Conservation (phyloP, 2,329 filamentous ascomycete species). For the Leptographium flavum region DNA sequence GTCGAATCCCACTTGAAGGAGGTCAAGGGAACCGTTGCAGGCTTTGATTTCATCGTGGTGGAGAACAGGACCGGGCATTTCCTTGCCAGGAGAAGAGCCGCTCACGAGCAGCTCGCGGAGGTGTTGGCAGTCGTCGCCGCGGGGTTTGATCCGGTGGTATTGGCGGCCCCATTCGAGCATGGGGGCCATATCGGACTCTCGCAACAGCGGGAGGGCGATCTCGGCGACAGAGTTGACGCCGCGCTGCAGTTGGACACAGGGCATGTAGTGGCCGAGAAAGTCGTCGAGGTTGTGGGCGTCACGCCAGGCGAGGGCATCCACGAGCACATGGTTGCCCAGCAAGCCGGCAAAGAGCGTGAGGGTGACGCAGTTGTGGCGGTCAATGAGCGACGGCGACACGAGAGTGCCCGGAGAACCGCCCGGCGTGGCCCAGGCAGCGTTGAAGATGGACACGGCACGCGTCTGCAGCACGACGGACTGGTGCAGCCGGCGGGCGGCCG, state of each 20-base stretch:
- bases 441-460: slow-evolving; percentile 17
- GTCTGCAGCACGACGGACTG: slow-evolving; percentile 19
- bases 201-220: slow-evolving; percentile 16
- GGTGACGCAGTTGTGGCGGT: slow-evolving; percentile 17
- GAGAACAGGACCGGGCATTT: slow-evolving; percentile 2
- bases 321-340: slow-evolving; percentile 20
- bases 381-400: slow-evolving; percentile 10
- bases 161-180: slow-evolving; percentile 12
- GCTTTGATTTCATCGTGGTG: slow-evolving; percentile 12
- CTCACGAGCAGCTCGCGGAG: slow-evolving; percentile 13
- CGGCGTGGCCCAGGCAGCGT: slow-evolving; percentile 7
- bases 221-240: slow-evolving; percentile 12
- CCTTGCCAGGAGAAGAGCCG: neutral
- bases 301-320: slow-evolving; percentile 17
- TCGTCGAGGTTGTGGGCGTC: slow-evolving; percentile 10
- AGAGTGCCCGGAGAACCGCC: no score
- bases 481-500: slow-evolving; percentile 13
- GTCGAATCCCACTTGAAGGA: slow-evolving; percentile 15
- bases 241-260: slow-evolving; percentile 15
- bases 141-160: slow-evolving; percentile 9
- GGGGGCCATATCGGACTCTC: slow-evolving; percentile 14
- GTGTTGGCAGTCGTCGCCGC: slow-evolving; percentile 13
- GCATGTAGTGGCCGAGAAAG: slow-evolving; percentile 18
- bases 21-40: slow-evolving; percentile 15
- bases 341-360: slow-evolving; percentile 20